A percentile compares a stretch with the other conserved stretches of the same genome.
Conservation (phyloP, 1,284 basidiomycete species). For the Cryptococcus sp. region DNA sequence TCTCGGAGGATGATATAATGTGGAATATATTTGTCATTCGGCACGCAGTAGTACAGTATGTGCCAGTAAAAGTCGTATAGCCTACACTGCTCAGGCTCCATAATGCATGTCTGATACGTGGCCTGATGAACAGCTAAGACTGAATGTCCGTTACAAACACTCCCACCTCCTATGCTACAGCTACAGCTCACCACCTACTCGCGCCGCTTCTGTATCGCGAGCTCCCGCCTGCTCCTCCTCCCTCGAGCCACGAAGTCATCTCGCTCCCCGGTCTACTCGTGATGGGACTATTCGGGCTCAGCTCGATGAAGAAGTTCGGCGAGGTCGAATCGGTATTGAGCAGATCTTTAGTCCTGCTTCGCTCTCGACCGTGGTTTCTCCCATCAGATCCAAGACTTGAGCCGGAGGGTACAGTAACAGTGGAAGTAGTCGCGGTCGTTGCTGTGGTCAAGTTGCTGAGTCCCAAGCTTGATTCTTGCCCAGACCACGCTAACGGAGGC, state of each 20-base stretch:
- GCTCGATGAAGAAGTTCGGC: conserved; percentile 31
- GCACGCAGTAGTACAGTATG: too few relatives aligned
- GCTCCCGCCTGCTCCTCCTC: not conserved
- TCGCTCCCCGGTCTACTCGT: conserved; percentile 21
- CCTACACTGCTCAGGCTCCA: too few relatives aligned
- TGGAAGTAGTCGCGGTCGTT: not conserved
- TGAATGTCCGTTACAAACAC: too few relatives aligned
- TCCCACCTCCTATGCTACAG: too few relatives aligned
- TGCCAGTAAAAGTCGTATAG: too few relatives aligned
- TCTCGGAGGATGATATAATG: too few relatives aligned
- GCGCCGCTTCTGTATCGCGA: not conserved
- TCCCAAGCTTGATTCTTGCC: not conserved
- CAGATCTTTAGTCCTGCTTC: not conserved
- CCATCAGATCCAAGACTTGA: not conserved
- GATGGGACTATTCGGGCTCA: conserved; percentile 32
- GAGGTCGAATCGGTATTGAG: conserved; percentile 2
- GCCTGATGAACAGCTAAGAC: too few relatives aligned
- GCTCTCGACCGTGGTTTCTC: not conserved
- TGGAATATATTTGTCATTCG: too few relatives aligned
- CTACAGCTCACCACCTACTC: not conserved
- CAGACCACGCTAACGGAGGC: not conserved
- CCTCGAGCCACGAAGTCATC: conserved; percentile 11
- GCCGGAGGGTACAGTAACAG: not conserved
- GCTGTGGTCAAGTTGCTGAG: not conserved
- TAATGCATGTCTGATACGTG: too few relatives aligned